A percentile compares a stretch with the other conserved stretches of the same genome.
Evolutionary conservation across 1,284 basidiomycete species (phyloP).

Genomic region (Cutaneotrichosporon spelunceum): DNA sequence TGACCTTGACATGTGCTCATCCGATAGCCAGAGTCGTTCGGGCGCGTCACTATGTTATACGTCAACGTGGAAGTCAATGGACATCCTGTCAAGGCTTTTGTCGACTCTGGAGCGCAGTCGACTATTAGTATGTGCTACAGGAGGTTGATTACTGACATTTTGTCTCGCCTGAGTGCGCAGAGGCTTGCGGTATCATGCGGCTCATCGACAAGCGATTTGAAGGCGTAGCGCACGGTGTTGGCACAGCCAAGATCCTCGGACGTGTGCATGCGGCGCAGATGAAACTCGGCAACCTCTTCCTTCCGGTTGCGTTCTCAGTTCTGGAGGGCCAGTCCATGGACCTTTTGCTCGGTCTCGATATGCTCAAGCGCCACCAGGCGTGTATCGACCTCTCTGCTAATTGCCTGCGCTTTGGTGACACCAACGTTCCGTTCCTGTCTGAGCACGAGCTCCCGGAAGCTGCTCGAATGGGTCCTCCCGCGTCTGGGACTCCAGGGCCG

Average conservation of each 20-base stretch:
- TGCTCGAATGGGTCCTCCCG: conserved; percentile 45
- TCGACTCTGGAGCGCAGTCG: conserved; percentile 93
- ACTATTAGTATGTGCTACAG: conserved; percentile 76
- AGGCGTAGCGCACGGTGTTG: conserved; percentile 92
- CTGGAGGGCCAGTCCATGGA: conserved; percentile 94
- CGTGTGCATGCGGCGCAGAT: conserved; percentile 91
- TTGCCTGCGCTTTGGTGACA: conserved; percentile 80
- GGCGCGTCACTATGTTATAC: conserved; percentile 90
- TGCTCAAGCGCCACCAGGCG: conserved; percentile 96
- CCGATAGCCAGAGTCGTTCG: conserved; percentile 81
- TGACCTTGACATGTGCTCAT: conserved; percentile 56
- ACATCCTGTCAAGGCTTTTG: conserved; percentile 87
- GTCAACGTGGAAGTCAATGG: conserved; percentile 83
- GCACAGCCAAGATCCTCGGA: conserved; percentile 90
- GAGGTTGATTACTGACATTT: background rate
- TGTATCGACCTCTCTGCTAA: conserved; percentile 88
- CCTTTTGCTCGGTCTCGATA: conserved; percentile 91
- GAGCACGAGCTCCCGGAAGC: conserved; percentile 93
- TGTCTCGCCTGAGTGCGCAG: conserved; percentile 95
- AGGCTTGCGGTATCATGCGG: conserved; percentile 91
- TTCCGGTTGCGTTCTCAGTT: conserved; percentile 91
- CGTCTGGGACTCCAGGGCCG: background rate
- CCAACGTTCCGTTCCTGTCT: conserved; percentile 79
- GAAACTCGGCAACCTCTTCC: conserved; percentile 74
- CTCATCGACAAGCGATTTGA: conserved; percentile 81